A percentile compares a stretch with the other conserved stretches of the same genome.
phyloP scores from a whole-genome alignment of 2,329 filamentous ascomycete species.

The Aureobasidium leucospermi region DNA sequence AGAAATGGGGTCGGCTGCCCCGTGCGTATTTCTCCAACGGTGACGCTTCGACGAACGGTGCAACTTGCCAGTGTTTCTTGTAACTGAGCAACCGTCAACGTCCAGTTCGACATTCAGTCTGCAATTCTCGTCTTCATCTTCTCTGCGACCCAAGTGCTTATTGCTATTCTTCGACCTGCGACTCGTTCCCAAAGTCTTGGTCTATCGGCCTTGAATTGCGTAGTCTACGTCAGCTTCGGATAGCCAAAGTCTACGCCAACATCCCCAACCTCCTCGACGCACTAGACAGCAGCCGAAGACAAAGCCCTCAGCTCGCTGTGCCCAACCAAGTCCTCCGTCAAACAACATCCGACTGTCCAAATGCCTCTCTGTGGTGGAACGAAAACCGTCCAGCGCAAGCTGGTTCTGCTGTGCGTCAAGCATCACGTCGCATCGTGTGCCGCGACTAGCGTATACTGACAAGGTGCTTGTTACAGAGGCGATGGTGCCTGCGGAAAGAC shows the following conservation, averaged over 20 bases:
- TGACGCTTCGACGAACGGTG: not conserved
- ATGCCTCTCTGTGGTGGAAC: constrained; percentile 45
- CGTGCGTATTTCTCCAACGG: not conserved
- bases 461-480: constrained; percentile 52
- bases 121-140: not conserved
- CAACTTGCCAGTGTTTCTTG: no score
- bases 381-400: constrained; percentile 88
- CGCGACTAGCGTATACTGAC: constrained; percentile 15
- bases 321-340: not conserved
- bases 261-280: constrained; percentile 1
- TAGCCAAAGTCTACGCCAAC: constrained; percentile 1
- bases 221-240: not conserved
- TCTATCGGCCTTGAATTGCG: not conserved
- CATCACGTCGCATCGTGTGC: constrained; percentile 18
- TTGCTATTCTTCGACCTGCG: not conserved
- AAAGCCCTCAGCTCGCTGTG: not conserved
- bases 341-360: not conserved
- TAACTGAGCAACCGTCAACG: not conserved
- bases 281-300: not conserved
- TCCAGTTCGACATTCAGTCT: not conserved
- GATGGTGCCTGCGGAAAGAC: constrained; percentile 98
- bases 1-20: not conserved
- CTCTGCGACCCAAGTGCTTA: not conserved
- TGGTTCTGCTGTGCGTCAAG: constrained; percentile 72
- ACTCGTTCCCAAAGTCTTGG: not conserved